Base-by-base conservation (phyloP, 2,329 filamentous ascomycete genomes). In the Epichloe hybrida region DNA sequence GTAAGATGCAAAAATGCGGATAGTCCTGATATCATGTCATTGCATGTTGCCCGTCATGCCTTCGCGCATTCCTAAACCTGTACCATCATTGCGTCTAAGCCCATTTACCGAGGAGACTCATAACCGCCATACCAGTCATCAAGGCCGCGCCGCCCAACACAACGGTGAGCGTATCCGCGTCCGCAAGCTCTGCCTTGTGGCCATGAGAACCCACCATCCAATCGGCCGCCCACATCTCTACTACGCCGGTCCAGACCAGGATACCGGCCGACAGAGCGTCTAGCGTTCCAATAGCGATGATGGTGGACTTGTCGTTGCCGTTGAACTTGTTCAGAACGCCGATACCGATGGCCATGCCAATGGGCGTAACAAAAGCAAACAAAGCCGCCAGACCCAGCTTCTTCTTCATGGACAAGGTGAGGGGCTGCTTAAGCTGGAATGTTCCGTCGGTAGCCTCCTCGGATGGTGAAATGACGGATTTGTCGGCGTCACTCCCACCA, bases 271-370 rank as follows among this genome's bases (percentile, higher is more conserved):
- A 86, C 9, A 89, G 61, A 5, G 85, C 83, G 63, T 90, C 81
- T 1, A 90, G 70, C 0, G 84, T 87, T 0, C 84, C 86, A 37
- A 89, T 79, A 2, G 84, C 81, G 42, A 89, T 66, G 40, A 88
- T 71, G 0, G 85, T 89, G 2, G 73, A 72, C 3, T 72, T 75
- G 57, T 86, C 77, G 58, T 86, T 88, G 4, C 84, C 85, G 58
- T 90, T 89, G 67, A 88, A 89, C 8, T 72, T 63, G 38, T 81
- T 67, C 31, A 89, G 66, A 3, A 86, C 83, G 3, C 83, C 84
- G 36, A 88, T 81, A 1, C 86, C 86, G 53, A 91, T 88, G 0
- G 81, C 84, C 85, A 90, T 90, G 11, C 86, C 86, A 34, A 88
- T 69, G 0, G 86, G 86, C 0, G 86, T 90, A 50, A 87, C 80